phyloP scores from a whole-genome alignment of 2,329 filamentous ascomycete species.

The Magnaporthales sp. region DNA sequence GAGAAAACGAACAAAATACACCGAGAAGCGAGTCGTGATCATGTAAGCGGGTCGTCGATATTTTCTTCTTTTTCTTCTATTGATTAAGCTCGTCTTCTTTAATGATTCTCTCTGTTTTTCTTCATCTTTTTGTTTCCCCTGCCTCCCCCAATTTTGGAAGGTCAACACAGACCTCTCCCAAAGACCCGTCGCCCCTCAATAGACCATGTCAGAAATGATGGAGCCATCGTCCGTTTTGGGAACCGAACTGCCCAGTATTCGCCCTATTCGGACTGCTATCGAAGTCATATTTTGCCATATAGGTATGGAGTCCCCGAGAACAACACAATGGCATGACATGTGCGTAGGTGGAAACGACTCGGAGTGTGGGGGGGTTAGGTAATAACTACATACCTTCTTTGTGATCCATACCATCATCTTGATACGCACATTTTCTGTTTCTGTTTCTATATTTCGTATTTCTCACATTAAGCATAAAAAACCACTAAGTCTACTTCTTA shows the following conservation, averaged over 20 bases:
- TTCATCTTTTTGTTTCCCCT: not conserved
- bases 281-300: not conserved
- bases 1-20: not conserved
- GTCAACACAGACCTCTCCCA: not conserved
- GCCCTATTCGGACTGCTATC: not conserved
- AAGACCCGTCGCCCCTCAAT: not conserved
- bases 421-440: not conserved
- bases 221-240: not conserved
- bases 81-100: not conserved
- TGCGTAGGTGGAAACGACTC: not conserved
- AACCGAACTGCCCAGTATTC: not conserved
- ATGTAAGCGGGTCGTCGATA: not conserved
- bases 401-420: not conserved
- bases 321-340: not conserved
- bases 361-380: no score
- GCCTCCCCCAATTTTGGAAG: not conserved
- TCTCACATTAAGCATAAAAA: not conserved
- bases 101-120: no score
- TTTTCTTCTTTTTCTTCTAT: not conserved
- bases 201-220: not conserved
- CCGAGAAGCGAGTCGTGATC: not conserved
- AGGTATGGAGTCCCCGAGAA: not conserved
- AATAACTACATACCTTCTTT: not conserved
- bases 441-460: not conserved
- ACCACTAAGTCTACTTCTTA: slow-evolving; percentile 27